Evolutionary conservation across 2,329 filamentous ascomycete genomes (phyloP).

Genomic region (Neofusicoccum ribis): DNA sequence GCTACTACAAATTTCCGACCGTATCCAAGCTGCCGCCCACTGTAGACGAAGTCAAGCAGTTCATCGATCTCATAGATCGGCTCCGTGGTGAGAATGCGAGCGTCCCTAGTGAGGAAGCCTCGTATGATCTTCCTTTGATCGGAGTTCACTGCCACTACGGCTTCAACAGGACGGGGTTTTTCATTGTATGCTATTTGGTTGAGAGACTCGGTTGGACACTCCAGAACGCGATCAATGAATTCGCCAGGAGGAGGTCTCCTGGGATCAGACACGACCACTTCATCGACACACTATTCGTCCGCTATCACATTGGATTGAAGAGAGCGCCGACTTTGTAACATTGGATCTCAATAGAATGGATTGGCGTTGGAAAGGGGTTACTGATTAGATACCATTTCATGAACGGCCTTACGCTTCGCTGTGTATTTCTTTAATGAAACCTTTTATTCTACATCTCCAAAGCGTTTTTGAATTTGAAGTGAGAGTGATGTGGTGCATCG

Average conservation of each 20-base stretch:
- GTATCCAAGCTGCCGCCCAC: constrained; percentile 86
- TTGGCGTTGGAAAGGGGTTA: not conserved
- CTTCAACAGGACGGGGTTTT: constrained; percentile 91
- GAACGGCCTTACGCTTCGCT: not conserved
- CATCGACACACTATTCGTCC: constrained; percentile 76
- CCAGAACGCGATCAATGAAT: constrained; percentile 75
- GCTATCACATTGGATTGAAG: constrained; percentile 54
- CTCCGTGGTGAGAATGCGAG: constrained; percentile 29
- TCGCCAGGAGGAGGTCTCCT: constrained; percentile 70
- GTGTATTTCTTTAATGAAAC: not conserved
- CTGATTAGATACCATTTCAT: constrained; percentile 9
- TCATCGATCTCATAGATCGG: constrained; percentile 59
- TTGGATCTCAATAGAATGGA: not conserved
- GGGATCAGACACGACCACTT: constrained; percentile 92
- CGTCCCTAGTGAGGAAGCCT: constrained; percentile 33
- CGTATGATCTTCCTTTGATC: constrained; percentile 52
- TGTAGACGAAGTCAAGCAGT: constrained; percentile 59
- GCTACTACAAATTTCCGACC: constrained; percentile 79
- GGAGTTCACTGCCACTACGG: constrained; percentile 96
- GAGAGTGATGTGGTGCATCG: too few species aligned
- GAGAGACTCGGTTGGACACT: constrained; percentile 72
- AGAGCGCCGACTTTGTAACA: constrained; percentile 24
- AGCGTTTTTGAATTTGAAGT: too few species aligned
- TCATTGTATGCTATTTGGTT: constrained; percentile 87
- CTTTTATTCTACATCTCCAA: not conserved